These are phyloP conservation scores for Tephrocybe rancida DNA, from an alignment of 768 basidiomycete genomes.

Conservation along the genomic window DNA sequence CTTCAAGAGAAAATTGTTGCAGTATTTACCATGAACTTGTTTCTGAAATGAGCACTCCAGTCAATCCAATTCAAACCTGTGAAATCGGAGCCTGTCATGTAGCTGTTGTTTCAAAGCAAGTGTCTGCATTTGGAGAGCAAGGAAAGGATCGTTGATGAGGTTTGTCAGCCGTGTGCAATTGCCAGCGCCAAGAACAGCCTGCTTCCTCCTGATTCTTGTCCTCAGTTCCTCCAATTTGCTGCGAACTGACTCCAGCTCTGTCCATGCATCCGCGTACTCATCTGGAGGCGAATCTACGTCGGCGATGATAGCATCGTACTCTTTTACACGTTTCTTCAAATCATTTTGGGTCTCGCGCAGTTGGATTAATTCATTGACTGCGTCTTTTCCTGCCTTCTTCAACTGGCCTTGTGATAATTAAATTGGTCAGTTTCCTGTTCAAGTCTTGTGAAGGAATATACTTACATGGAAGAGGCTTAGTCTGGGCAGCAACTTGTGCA, in stretches of 20 bases:
- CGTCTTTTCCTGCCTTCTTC: not conserved
- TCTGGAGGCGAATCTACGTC: not conserved
- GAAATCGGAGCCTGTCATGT: constrained; percentile 16
- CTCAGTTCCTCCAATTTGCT: not conserved
- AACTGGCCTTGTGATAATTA: constrained; percentile 7
- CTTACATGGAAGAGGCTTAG: no score
- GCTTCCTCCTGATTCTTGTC: not conserved
- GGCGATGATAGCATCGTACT: not conserved
- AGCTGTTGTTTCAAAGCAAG: constrained; percentile 25
- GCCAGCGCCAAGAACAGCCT: not conserved
- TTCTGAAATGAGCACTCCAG: constrained; percentile 20
- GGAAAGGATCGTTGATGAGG: constrained; percentile 5
- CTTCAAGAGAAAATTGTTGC: not conserved
- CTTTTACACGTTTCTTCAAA: constrained; percentile 7
- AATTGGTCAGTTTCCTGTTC: not conserved
- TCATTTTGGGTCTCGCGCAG: no score
- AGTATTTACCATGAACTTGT: constrained; percentile 19
- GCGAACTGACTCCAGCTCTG: not conserved
- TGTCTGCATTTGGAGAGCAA: constrained; percentile 20
- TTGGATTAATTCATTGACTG: not conserved
- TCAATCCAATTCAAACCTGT: constrained; percentile 29
- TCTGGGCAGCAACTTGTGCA: constrained; percentile 22
- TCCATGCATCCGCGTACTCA: not conserved
- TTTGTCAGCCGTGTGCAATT: not conserved
- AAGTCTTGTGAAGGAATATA: not conserved